phyloP scores from a whole-genome alignment of 2,329 filamentous ascomycete species.

The Fusarium vanettenii region DNA sequence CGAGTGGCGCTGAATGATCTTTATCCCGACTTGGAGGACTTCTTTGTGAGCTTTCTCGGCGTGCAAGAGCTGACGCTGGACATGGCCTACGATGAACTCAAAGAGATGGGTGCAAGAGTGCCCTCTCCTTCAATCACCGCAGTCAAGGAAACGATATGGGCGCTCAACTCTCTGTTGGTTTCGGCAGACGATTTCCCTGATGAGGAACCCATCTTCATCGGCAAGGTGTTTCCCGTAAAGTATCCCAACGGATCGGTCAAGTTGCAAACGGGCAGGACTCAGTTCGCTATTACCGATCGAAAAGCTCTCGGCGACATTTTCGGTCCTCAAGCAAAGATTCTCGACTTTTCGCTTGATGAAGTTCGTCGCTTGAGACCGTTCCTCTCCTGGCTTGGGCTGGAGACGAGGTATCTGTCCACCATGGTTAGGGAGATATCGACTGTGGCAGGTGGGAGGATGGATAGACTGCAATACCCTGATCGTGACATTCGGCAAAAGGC shows the following conservation, averaged over 20 bases:
- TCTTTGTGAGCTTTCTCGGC: conserved; percentile 47
- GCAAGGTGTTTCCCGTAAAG: conserved; percentile 39
- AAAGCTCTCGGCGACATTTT: conserved; percentile 45
- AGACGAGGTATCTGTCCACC: conserved; percentile 47
- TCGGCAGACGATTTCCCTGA: not conserved
- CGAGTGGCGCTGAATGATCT: conserved; percentile 41
- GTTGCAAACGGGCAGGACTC: conserved; percentile 16
- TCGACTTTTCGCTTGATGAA: conserved; percentile 52
- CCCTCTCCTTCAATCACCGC: conserved; percentile 25
- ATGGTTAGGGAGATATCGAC: conserved; percentile 49
- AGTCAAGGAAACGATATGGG: conserved; percentile 46
- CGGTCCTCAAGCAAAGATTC: conserved; percentile 40
- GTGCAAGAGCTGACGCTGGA: conserved; percentile 44
- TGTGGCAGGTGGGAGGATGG: conserved; percentile 23
- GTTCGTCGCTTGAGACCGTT: conserved; percentile 45
- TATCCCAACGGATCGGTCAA: conserved; percentile 27
- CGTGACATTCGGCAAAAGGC: conserved; percentile 47
- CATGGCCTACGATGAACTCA: conserved; percentile 49
- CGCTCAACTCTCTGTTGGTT: conserved; percentile 48
- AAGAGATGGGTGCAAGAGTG: conserved; percentile 16
- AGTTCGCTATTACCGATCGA: conserved; percentile 52
- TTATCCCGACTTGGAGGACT: conserved; percentile 44
- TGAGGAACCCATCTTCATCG: conserved; percentile 12
- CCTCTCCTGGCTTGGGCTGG: conserved; percentile 49
- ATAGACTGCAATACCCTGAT: conserved; percentile 32